phyloP scores from a whole-genome alignment of 2,329 filamentous ascomycete species.

The Hypoxylon sp. region DNA sequence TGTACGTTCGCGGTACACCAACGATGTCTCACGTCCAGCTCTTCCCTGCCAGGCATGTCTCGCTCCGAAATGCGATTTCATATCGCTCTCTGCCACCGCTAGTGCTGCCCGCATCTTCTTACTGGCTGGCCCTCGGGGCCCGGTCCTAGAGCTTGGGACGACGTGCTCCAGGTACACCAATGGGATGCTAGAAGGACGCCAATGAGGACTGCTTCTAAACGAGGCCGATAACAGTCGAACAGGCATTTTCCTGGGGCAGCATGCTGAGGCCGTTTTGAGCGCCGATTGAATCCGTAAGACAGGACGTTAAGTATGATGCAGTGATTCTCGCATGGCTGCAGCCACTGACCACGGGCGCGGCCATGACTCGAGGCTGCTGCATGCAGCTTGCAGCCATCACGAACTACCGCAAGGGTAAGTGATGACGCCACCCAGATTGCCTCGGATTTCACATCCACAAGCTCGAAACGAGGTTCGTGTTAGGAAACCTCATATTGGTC shows the following conservation, averaged over 20 bases:
- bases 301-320: slow-evolving; percentile 24
- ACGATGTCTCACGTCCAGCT: slow-evolving; percentile 33
- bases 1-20: slow-evolving; percentile 31
- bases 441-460: slow-evolving; percentile 11
- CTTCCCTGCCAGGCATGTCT: slow-evolving; percentile 28
- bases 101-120: slow-evolving; percentile 1
- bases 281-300: slow-evolving; percentile 25
- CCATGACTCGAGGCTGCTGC: slow-evolving; percentile 21
- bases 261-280: not conserved
- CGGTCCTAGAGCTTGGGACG: not conserved
- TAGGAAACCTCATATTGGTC: not conserved
- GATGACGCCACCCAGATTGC: slow-evolving; percentile 7
- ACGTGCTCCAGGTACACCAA: slow-evolving; percentile 15
- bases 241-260: slow-evolving; percentile 20
- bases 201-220: slow-evolving; percentile 28
- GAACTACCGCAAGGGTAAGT: not conserved
- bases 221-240: slow-evolving; percentile 9
- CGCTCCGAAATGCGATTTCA: slow-evolving; percentile 14
- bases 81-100: slow-evolving; percentile 16
- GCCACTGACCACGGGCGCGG: slow-evolving; percentile 8
- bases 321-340: slow-evolving; percentile 35
- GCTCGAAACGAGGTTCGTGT: not conserved
- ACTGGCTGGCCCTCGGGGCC: slow-evolving; percentile 13
- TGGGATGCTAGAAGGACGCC: slow-evolving; percentile 3
- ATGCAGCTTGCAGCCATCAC: slow-evolving; percentile 6